Evolutionary conservation across 345 rosid genomes (phyloP).

Genomic region (Gossypium herbaceum): DNA sequence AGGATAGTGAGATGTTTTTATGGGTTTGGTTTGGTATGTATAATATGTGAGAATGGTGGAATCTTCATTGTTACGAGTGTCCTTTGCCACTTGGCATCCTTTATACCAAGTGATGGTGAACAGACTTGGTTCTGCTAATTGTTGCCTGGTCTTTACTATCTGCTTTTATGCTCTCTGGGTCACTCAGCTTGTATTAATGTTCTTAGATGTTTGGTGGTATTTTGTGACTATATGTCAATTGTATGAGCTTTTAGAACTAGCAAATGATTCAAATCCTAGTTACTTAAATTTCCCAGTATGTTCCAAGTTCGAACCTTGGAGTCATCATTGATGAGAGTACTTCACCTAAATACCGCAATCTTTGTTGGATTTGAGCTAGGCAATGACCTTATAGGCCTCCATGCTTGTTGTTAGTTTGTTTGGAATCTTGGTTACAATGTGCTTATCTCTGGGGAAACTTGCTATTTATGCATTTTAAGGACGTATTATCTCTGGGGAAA

Average conservation of each 20-base stretch:
- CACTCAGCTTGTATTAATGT: background rate
- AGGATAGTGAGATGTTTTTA: constrained; percentile 20
- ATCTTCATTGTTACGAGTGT: constrained; percentile 34
- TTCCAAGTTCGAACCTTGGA: too few relatives aligned
- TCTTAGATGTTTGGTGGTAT: constrained; percentile 12
- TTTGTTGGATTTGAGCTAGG: background rate
- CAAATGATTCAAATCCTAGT: background rate
- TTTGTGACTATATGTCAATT: constrained; percentile 1
- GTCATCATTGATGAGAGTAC: too few relatives aligned
- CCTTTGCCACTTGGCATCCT: constrained; percentile 30
- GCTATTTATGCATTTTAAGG: background rate
- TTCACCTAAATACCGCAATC: too few relatives aligned
- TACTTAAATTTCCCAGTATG: background rate
- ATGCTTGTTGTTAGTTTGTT: background rate
- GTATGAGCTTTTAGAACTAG: background rate
- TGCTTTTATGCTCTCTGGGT: background rate
- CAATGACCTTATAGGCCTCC: background rate
- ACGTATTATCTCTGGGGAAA: background rate
- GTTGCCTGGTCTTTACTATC: constrained; percentile 15
- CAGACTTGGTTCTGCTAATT: constrained; percentile 19
- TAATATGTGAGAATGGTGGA: constrained; percentile 29
- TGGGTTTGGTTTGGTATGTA: constrained; percentile 21
- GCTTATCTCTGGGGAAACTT: background rate
- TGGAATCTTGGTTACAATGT: background rate
- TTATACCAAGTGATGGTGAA: constrained; percentile 22